A percentile compares a stretch with the other conserved stretches of the same genome.
Evolutionary conservation across 805 yeast species (phyloP).

Genomic region (Yarrowia sp.): DNA sequence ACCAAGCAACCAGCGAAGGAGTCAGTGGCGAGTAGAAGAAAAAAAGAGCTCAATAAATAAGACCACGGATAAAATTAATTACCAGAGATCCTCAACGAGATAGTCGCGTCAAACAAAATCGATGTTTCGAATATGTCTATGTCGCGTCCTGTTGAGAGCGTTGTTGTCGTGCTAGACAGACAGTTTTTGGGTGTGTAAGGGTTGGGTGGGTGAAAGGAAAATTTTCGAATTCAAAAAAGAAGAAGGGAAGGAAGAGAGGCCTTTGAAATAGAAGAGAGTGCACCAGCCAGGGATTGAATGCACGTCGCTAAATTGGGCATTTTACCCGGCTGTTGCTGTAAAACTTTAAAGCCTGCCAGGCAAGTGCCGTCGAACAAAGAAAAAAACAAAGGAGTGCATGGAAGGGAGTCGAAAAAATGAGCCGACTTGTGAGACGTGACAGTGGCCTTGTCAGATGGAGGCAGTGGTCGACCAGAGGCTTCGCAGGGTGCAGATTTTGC

Average conservation of each 20-base stretch:
- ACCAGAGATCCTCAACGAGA: slow-evolving; percentile 24
- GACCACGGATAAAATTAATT: slow-evolving; percentile 20
- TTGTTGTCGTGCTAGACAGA: slow-evolving; percentile 26
- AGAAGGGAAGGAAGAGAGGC: slow-evolving; percentile 22
- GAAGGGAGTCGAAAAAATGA: slow-evolving; percentile 22
- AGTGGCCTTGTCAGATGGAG: not conserved
- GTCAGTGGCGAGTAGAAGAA: slow-evolving; percentile 25
- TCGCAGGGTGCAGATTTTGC: not conserved
- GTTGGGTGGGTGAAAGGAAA: slow-evolving; percentile 24
- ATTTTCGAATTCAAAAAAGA: slow-evolving; percentile 19
- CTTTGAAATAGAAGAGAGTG: slow-evolving; percentile 23
- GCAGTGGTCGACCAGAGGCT: not conserved
- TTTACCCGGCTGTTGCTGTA: slow-evolving; percentile 24
- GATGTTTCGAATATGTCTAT: slow-evolving; percentile 25
- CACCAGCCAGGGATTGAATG: slow-evolving; percentile 26
- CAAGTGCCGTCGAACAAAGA: not conserved
- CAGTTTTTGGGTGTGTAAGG: slow-evolving; percentile 22
- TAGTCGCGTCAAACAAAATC: slow-evolving; percentile 22
- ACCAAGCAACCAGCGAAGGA: slow-evolving; percentile 26
- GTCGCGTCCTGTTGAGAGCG: slow-evolving; percentile 26
- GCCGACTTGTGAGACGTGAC: slow-evolving; percentile 12
- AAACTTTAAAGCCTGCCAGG: slow-evolving; percentile 5
- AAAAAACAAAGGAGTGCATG: slow-evolving; percentile 14
- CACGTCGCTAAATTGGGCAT: slow-evolving; percentile 23
- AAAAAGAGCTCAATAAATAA: slow-evolving; percentile 23